Percentiles rank a stretch among this genome's conserved stretches.
phyloP scores from a whole-genome alignment of 2,329 filamentous ascomycete genomes.

The Cephalotrichum gorgonifer region DNA sequence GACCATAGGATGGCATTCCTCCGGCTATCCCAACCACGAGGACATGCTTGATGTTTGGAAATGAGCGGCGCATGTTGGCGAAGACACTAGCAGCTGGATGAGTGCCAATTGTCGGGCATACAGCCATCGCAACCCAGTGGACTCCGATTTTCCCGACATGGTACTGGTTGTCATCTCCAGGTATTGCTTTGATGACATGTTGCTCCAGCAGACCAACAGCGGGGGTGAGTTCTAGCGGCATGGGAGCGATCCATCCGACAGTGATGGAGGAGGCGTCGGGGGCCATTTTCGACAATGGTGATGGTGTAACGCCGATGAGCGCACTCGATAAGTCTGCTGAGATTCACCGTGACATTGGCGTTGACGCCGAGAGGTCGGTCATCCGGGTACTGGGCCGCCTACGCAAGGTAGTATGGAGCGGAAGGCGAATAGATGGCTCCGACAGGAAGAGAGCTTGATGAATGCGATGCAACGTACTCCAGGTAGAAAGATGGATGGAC shows the following conservation, averaged over 20 bases:
- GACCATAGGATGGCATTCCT: slow-evolving; percentile 2
- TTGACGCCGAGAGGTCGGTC: too few relatives aligned
- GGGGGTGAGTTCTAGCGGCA: slow-evolving; percentile 5
- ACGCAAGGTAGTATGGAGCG: too few relatives aligned
- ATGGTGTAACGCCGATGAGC: too few relatives aligned
- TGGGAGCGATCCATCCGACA: slow-evolving; percentile 6
- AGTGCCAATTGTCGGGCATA: slow-evolving; percentile 4
- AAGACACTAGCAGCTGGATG: not conserved
- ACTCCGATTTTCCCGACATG: slow-evolving; percentile 1
- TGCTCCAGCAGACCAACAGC: slow-evolving; percentile 2
- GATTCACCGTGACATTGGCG: too few relatives aligned
- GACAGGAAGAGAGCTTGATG: too few relatives aligned
- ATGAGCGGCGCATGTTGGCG: not conserved
- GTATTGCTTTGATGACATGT: not conserved
- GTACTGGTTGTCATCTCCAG: not conserved
- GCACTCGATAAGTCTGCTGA: too few relatives aligned
- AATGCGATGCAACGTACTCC: too few relatives aligned
- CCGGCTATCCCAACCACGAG: slow-evolving; percentile 6
- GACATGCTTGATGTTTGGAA: slow-evolving; percentile 6
- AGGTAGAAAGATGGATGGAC: too few relatives aligned
- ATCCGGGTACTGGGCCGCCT: too few relatives aligned
- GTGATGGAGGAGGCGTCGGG: not conserved
- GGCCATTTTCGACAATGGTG: too few relatives aligned
- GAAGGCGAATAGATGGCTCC: too few relatives aligned
- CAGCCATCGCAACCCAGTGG: slow-evolving; percentile 5